Percentiles rank a stretch among this genome's conserved stretches.
These are phyloP conservation scores for Eutrema japonicum DNA, from an alignment of 345 rosid genomes.

Conservation along the genomic window DNA sequence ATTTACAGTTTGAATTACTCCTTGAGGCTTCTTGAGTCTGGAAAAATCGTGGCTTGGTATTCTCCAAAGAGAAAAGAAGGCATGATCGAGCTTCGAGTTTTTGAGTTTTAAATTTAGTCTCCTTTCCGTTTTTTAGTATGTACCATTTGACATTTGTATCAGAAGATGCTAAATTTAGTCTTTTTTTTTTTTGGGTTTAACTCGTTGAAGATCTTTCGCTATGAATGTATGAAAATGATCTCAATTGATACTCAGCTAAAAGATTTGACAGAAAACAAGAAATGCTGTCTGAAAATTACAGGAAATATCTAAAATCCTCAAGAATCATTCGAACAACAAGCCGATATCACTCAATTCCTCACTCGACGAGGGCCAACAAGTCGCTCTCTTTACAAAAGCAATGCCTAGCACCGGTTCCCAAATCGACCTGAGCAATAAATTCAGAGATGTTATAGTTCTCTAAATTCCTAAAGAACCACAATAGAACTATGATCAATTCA, in stretches of 20 bases:
- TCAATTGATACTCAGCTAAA: neutral
- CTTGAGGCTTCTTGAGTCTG: slow-evolving; percentile 66
- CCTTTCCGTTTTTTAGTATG: neutral
- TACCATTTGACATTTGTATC: slow-evolving; percentile 20
- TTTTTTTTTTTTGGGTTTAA: neutral
- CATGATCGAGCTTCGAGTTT: slow-evolving; percentile 79
- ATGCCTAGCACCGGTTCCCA: slow-evolving; percentile 72
- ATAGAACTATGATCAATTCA: neutral
- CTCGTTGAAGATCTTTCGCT: neutral
- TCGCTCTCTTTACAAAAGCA: slow-evolving; percentile 87
- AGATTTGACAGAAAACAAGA: slow-evolving; percentile 10
- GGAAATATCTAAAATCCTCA: slow-evolving; percentile 12
- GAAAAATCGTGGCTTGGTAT: slow-evolving; percentile 88
- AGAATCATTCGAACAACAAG: slow-evolving; percentile 2
- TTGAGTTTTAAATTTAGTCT: slow-evolving; percentile 55
- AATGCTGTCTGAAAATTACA: slow-evolving; percentile 13
- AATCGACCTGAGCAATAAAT: slow-evolving; percentile 58
- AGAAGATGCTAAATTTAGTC: slow-evolving; percentile 15
- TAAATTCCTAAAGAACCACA: neutral
- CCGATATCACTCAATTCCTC: slow-evolving; percentile 7
- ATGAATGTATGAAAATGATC: slow-evolving; percentile 8
- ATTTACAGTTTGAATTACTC: slow-evolving; percentile 73
- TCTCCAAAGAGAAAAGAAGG: slow-evolving; percentile 88
- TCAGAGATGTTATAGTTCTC: slow-evolving; percentile 1
- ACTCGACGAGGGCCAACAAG: slow-evolving; percentile 80